Evolutionary conservation across 2,329 filamentous ascomycete genomes (phyloP).

Genomic region (Plenodomus tracheiphilus): DNA sequence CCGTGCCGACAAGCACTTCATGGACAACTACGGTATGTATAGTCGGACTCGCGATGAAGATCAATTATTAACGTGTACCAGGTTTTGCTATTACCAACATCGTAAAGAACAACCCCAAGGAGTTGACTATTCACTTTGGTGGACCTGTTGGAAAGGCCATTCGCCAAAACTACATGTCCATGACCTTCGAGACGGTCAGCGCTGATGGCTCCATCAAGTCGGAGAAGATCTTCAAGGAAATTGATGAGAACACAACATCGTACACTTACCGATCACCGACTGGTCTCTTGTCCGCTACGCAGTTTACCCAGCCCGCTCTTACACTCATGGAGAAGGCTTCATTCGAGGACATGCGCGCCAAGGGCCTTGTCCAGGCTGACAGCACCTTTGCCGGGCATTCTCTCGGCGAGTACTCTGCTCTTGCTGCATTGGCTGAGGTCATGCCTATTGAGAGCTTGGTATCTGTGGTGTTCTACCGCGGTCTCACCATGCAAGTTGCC

Average conservation of each 20-base stretch:
- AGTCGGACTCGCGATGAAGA: background rate
- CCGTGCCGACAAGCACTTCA: slow-evolving; percentile 88
- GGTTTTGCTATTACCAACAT: slow-evolving; percentile 98
- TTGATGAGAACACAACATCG: slow-evolving; percentile 86
- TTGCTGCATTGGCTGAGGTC: slow-evolving; percentile 93
- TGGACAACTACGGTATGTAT: slow-evolving; percentile 90
- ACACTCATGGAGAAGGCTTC: slow-evolving; percentile 99
- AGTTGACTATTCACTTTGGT: slow-evolving; percentile 97
- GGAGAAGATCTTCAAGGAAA: slow-evolving; percentile 99
- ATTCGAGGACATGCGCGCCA: slow-evolving; percentile 98
- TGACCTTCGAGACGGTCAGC: slow-evolving; percentile 99
- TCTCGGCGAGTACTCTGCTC: slow-evolving; percentile 94
- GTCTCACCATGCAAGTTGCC: slow-evolving; percentile 98
- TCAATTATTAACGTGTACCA: slow-evolving; percentile 43
- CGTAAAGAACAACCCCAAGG: slow-evolving; percentile 99
- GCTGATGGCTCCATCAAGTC: slow-evolving; percentile 92
- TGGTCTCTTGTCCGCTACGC: slow-evolving; percentile 91
- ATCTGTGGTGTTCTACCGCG: slow-evolving; percentile 98
- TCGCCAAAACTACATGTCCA: slow-evolving; percentile 98
- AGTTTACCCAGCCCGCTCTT: slow-evolving; percentile 96
- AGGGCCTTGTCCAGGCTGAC: slow-evolving; percentile 92
- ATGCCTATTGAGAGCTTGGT: slow-evolving; percentile 99
- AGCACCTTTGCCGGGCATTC: slow-evolving; percentile 98
- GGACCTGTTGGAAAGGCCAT: slow-evolving; percentile 96
- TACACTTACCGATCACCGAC: slow-evolving; percentile 98